Percentiles rank a stretch among this genome's conserved stretches.
phyloP scores from a whole-genome alignment of 2,329 filamentous ascomycete species.

The Leptodontidium sp. region DNA sequence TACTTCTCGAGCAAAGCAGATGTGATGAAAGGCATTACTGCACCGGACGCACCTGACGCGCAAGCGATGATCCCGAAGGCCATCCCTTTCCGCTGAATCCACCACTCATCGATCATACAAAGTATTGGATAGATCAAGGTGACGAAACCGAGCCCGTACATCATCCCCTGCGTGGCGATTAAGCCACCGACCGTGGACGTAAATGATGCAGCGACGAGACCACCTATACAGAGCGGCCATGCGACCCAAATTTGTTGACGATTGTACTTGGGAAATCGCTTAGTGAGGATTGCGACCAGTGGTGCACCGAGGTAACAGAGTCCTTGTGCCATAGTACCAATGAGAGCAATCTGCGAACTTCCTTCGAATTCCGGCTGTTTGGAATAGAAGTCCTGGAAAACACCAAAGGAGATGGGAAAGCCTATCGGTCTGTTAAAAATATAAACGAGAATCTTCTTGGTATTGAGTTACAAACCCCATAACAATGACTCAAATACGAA shows the following conservation, averaged over 20 bases:
- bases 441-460: neutral
- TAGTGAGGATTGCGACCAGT: slow-evolving; percentile 46
- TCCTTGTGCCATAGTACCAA: slow-evolving; percentile 61
- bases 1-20: slow-evolving; percentile 59
- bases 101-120: slow-evolving; percentile 69
- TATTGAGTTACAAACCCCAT: slow-evolving; percentile 53
- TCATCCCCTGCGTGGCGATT: slow-evolving; percentile 66
- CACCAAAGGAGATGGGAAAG: slow-evolving; percentile 73
- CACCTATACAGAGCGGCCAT: slow-evolving; percentile 52
- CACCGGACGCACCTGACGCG: slow-evolving; percentile 57
- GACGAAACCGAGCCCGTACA: slow-evolving; percentile 66
- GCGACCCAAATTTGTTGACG: slow-evolving; percentile 50
- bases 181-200: slow-evolving; percentile 61
- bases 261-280: slow-evolving; percentile 47
- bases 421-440: slow-evolving; percentile 51
- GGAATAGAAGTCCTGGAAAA: slow-evolving; percentile 76
- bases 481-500: slow-evolving; percentile 62
- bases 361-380: slow-evolving; percentile 63
- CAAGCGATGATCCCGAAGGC: slow-evolving; percentile 65
- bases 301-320: slow-evolving; percentile 49
- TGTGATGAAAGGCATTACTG: slow-evolving; percentile 61
- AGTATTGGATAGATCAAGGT: slow-evolving; percentile 64
- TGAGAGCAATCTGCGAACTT: slow-evolving; percentile 61
- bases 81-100: slow-evolving; percentile 63
- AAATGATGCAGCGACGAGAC: slow-evolving; percentile 57